These are phyloP conservation scores for Millerago galiae DNA, from an alignment of 805 yeast species.

Conservation along the genomic window DNA sequence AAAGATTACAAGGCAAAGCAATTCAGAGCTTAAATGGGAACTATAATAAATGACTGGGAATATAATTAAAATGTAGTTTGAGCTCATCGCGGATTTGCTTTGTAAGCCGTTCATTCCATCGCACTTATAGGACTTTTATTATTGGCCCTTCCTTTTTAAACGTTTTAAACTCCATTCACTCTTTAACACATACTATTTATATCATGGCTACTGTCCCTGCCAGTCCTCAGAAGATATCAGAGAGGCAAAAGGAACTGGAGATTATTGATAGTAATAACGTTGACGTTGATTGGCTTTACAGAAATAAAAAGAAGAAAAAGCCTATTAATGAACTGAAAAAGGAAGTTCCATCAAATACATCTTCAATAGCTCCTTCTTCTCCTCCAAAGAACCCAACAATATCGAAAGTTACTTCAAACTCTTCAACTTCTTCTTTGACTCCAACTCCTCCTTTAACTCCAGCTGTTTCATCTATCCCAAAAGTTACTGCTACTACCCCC, in stretches of 20 bases:
- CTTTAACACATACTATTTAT: not conserved
- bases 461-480: not conserved
- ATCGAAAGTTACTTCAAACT: not conserved
- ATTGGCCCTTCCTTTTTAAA: not conserved
- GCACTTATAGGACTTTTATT: too few relatives aligned
- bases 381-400: too few relatives aligned
- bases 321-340: conserved; percentile 17
- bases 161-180: not conserved
- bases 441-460: not conserved
- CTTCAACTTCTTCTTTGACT: not conserved
- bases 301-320: conserved; percentile 55
- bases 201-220: not conserved
- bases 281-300: conserved; percentile 80
- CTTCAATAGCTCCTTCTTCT: not conserved
- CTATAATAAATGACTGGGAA: too few relatives aligned
- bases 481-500: not conserved
- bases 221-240: not conserved
- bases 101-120: too few relatives aligned
- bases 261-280: conserved; percentile 20
- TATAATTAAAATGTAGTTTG: too few relatives aligned
- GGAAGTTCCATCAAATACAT: not conserved
- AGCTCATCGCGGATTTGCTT: too few relatives aligned
- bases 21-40: conserved; percentile 18
- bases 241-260: not conserved
- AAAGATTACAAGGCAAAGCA: conserved; percentile 91